Base-by-base conservation (phyloP, 202 grass and related monocot species). In the Setaria italica region DNA sequence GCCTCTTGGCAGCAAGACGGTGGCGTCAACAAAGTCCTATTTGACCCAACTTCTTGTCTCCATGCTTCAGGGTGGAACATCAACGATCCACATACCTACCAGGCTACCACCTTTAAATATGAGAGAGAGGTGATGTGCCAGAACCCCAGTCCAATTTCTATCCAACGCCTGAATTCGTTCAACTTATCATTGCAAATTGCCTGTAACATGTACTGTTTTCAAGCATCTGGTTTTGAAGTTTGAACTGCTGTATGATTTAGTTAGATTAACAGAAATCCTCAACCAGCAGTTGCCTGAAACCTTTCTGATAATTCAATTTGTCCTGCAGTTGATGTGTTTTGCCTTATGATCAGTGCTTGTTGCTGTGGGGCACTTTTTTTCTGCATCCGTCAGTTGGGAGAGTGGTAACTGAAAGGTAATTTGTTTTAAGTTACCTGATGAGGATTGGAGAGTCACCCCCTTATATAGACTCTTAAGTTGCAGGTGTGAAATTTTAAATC, bases 171-270 rank as follows among this genome's bases (percentile, higher is more conserved):
- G 51, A 69, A 37, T 49, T 39, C 63, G 10, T 85, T 85, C 55
- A 43, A 32, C 56, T 68, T 76, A 25, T 86, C 43, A 43, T 80
- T 66, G 21, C 47, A 56, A 6, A 41, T 41, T 65, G 16, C n/a
- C 7, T 80, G 11, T 21, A 25, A 57, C 30, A 63, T 35, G 46
- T 67, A 37, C 7, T 10, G 8, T 81, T 80, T 37, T 59, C 7
- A 32, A 59, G 60, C 57, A 20, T 58, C 60, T 81, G 20, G 20
- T 21, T 59, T 59, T 25, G 20, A 10, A 58, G 14, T 35, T 75
- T 75, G 10, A 80, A 49, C 35, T 64, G 66, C 30, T 53, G 41
- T 50, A 45, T 45, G 67, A 7, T 43, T 41, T 80, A 50, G n/a
- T 41, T 80, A 50, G 33, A 57, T 57, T n/a, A 57, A 57, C 55